These are phyloP conservation scores for Rusavskia elegans DNA, from an alignment of 495 filamentous ascomycete species.

Conservation along the genomic window DNA sequence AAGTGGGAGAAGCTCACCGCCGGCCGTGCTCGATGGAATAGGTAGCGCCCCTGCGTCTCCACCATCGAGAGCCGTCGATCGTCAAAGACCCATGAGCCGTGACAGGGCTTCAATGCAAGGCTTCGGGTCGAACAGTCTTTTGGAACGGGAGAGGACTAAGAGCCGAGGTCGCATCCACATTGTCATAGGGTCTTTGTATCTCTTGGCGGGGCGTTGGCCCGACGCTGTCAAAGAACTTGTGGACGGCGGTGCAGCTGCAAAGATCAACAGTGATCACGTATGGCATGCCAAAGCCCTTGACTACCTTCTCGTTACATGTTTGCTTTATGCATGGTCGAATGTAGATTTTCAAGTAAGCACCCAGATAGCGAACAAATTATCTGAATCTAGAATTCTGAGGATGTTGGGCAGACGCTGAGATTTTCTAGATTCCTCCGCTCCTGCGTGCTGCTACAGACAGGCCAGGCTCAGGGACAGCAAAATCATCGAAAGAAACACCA, in stretches of 20 bases:
- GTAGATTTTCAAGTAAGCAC: slow-evolving; percentile 64
- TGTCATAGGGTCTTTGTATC: slow-evolving; percentile 70
- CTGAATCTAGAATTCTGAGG: not conserved
- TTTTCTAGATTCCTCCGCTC: slow-evolving; percentile 40
- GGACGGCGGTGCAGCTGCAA: slow-evolving; percentile 62
- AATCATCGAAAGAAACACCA: slow-evolving; percentile 18
- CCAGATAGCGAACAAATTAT: not conserved
- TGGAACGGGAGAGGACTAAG: slow-evolving; percentile 65
- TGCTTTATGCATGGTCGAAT: slow-evolving; percentile 74
- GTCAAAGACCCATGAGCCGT: slow-evolving; percentile 37
- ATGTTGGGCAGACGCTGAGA: slow-evolving; percentile 3
- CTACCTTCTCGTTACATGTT: slow-evolving; percentile 60
- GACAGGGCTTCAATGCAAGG: slow-evolving; percentile 74
- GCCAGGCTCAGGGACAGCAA: slow-evolving; percentile 20
- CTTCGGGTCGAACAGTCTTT: slow-evolving; percentile 55
- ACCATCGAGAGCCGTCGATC: slow-evolving; percentile 5
- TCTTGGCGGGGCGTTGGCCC: slow-evolving; percentile 75
- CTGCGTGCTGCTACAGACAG: slow-evolving; percentile 45
- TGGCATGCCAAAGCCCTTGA: slow-evolving; percentile 97
- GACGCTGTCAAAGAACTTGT: slow-evolving; percentile 77
- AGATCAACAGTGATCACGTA: slow-evolving; percentile 71
- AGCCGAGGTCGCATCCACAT: slow-evolving; percentile 69
- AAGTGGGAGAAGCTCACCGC: slow-evolving; percentile 33
- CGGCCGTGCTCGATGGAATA: slow-evolving; percentile 53
- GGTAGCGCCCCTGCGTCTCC: slow-evolving; percentile 3